Base-by-base conservation (phyloP, 805 yeast genomes). In the Ogataea nakhonphanomensis region DNA sequence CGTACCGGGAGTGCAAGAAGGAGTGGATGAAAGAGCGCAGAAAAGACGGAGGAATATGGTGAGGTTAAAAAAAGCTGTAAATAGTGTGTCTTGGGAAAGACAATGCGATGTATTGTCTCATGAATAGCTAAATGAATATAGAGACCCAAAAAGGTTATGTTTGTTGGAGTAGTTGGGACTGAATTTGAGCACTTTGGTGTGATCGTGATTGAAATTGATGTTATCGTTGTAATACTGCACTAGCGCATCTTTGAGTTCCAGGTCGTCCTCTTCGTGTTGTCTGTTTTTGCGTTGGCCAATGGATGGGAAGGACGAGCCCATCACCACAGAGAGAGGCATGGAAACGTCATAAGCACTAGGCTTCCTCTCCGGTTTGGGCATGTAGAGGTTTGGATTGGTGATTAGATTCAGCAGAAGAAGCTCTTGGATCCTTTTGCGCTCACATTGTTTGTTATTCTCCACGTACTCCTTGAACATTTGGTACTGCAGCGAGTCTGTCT, bases 1-100 rank as follows among this genome's bases (percentile, higher is more conserved):
- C 97, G 0, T 91, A 91, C 59, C 71, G 91, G 44, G 99, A 91
- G 55, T 91, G 99, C 65, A 84, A 84, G 58, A 81, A 81, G 55
- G 84, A 74, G 45, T 84, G 90, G 90, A 62, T 74, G 57, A 55
- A 43, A 15, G 58, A 58, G 41, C 51, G 64, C 44, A 55, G 48
- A 35, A 58, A 45, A 33, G 65, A 58, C 36, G 63, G 62, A 30
- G 65, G 65, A 13, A 49, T 58, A 9, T 61, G 66, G 66, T 61
- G 41, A 29, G 21, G 21, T 4, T 13, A 7, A 8, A 7, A 14
- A 14, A 8, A 14, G n/a, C 31, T 36, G 35, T 37, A 39, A 33
- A 34, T 38, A 41, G 9, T 17, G 22, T 4, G 20, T 17, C 20
- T 17, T 17, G 20, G 20, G 20, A 3, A 17, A 17, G 20, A 17